A percentile compares a stretch with the other conserved stretches of the same genome.
Conservation (phyloP, 1,284 basidiomycete genomes). For the Fomitopsis schrenkii region DNA sequence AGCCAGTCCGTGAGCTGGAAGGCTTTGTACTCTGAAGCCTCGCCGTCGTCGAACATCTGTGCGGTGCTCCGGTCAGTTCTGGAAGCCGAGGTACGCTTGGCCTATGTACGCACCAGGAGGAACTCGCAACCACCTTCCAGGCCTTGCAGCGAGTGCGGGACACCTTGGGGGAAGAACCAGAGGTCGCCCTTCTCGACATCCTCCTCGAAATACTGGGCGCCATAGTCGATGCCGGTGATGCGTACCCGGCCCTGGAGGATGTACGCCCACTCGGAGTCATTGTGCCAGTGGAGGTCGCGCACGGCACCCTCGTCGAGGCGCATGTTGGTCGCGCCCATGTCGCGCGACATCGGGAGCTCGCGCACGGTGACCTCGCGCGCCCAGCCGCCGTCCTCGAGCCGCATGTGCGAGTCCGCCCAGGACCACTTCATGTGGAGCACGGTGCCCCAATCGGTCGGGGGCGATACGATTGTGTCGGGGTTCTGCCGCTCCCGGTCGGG, state of each 20-base stretch:
- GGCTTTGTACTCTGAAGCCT: conserved; percentile 60
- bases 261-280: conserved; percentile 50
- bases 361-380: conserved; percentile 26
- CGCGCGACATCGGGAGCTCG: conserved; percentile 10
- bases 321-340: conserved; percentile 55
- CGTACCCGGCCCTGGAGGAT: conserved; percentile 56
- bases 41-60: conserved; percentile 58
- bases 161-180: conserved; percentile 66
- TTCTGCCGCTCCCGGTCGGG: conserved; percentile 46
- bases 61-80: neutral
- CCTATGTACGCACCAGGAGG: conserved; percentile 43
- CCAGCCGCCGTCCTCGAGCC: conserved; percentile 67
- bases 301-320: conserved; percentile 57
- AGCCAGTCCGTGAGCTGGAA: conserved; percentile 65
- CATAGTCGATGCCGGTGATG: conserved; percentile 51
- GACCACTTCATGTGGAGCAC: conserved; percentile 69
- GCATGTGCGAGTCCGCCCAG: conserved; percentile 60
- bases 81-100: neutral
- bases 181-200: conserved; percentile 37
- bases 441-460: conserved; percentile 56
- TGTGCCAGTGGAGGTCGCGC: conserved; percentile 35
- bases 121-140: conserved; percentile 63
- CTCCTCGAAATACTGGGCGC: conserved; percentile 56
- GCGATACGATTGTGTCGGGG: conserved; percentile 57
- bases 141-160: conserved; percentile 51